These are phyloP conservation scores for Dysphania ambrosioides DNA, from an alignment of 148 eudicot genomes.

Conservation along the genomic window DNA sequence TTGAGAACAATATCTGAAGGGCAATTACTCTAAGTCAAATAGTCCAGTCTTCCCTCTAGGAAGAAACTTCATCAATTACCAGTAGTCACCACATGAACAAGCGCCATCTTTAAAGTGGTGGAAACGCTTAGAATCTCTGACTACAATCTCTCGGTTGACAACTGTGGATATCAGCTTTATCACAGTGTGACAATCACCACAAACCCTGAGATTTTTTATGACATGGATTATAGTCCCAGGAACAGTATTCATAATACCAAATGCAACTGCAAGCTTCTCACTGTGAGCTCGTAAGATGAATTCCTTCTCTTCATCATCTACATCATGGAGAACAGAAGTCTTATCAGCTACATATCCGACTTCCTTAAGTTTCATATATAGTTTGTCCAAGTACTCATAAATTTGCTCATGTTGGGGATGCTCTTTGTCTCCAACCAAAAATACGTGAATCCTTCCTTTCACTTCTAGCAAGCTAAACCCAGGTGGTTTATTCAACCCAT, in stretches of 20 bases:
- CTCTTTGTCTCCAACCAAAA: constrained; percentile 60
- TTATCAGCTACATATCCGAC: constrained; percentile 60
- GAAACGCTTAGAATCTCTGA: too few species aligned
- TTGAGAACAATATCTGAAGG: background rate
- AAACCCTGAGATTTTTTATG: constrained; percentile 64
- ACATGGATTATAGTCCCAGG: constrained; percentile 58
- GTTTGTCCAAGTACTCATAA: constrained; percentile 39
- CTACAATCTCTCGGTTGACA: constrained; percentile 55
- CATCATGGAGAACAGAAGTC: constrained; percentile 62
- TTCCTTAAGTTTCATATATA: constrained; percentile 56
- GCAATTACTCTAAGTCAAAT: too few species aligned
- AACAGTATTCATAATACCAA: constrained; percentile 48
- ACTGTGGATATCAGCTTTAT: constrained; percentile 56
- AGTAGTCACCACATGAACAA: constrained; percentile 71
- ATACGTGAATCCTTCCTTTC: constrained; percentile 57
- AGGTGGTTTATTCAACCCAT: constrained; percentile 54
- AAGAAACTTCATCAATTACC: constrained; percentile 35
- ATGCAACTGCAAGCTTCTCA: constrained; percentile 67
- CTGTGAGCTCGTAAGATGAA: constrained; percentile 53
- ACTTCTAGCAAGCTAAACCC: constrained; percentile 63
- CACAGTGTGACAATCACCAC: constrained; percentile 66
- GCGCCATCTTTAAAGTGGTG: constrained; percentile 56
- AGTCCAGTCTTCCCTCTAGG: background rate
- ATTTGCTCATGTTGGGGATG: constrained; percentile 58
- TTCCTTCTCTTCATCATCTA: constrained; percentile 76